Percentiles rank a stretch among this genome's conserved stretches.
phyloP scores from a whole-genome alignment of 176 grass and related monocot species.

The Lolium rigidum region DNA sequence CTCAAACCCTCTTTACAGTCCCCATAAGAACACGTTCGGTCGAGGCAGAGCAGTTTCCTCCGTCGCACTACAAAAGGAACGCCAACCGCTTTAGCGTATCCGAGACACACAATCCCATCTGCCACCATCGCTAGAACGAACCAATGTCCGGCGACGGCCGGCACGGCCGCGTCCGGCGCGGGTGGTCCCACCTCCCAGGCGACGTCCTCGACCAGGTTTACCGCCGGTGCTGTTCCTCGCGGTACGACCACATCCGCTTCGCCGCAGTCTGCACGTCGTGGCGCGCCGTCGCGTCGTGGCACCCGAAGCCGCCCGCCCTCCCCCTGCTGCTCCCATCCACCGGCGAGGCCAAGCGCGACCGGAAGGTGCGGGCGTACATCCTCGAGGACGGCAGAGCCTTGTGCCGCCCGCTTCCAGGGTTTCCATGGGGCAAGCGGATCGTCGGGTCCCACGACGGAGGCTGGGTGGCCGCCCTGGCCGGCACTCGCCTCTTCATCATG shows the following conservation, averaged over 20 bases:
- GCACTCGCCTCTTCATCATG: neutral
- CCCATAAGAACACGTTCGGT: no score
- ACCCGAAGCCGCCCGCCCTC: neutral
- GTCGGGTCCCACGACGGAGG: neutral
- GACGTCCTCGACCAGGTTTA: neutral
- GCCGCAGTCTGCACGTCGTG: neutral
- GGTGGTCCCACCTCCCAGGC: neutral
- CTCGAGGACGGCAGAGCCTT: neutral
- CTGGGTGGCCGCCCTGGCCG: neutral
- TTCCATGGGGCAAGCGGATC: neutral
- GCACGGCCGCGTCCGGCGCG: neutral
- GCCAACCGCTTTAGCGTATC: no score
- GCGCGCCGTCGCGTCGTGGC: neutral
- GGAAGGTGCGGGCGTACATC: neutral
- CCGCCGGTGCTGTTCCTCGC: neutral
- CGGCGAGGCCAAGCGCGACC: neutral
- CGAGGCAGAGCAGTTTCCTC: no score
- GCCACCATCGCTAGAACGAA: no score
- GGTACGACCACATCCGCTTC: neutral
- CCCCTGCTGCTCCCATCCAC: neutral
- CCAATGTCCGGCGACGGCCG: neutral
- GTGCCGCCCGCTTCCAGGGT: neutral
- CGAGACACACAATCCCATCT: no score
- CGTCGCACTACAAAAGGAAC: no score
- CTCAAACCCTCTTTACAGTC: no score